A percentile compares a stretch with the other conserved stretches of the same genome.
phyloP scores from a whole-genome alignment of 2,329 filamentous ascomycete genomes.

The Calonectria hawksworthii region DNA sequence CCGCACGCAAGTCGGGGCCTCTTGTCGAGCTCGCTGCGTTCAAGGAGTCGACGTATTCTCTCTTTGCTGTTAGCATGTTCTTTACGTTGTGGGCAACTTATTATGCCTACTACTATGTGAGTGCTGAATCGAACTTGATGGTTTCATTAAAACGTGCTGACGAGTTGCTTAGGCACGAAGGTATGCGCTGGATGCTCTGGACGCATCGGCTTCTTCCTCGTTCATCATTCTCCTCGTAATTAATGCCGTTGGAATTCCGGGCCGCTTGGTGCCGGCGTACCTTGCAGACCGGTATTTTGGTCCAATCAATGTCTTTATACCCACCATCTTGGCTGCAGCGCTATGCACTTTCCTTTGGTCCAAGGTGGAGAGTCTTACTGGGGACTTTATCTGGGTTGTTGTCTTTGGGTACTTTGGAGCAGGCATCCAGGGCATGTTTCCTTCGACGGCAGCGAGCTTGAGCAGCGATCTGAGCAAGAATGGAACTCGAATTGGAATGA shows the following conservation, averaged over 20 bases:
- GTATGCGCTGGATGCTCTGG: constrained; percentile 57
- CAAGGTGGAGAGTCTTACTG: constrained; percentile 55
- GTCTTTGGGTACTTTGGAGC: constrained; percentile 76
- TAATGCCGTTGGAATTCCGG: constrained; percentile 70
- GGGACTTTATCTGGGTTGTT: constrained; percentile 69
- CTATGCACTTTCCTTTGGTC: constrained; percentile 67
- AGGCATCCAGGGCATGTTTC: constrained; percentile 76
- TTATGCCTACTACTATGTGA: constrained; percentile 63
- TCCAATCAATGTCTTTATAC: constrained; percentile 68
- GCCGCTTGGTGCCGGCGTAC: constrained; percentile 67
- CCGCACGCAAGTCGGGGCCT: constrained; percentile 63
- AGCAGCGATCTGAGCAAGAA: constrained; percentile 67
- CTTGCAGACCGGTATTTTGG: constrained; percentile 69
- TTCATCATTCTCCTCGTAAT: constrained; percentile 72
- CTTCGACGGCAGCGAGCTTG: constrained; percentile 62
- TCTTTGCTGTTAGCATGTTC: constrained; percentile 53
- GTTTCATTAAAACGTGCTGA: not conserved
- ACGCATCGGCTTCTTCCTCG: constrained; percentile 63
- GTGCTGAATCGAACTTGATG: constrained; percentile 19
- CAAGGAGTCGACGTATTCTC: constrained; percentile 59
- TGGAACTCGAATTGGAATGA: constrained; percentile 72
- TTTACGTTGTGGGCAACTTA: constrained; percentile 64
- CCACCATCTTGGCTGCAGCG: constrained; percentile 61
- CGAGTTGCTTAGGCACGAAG: constrained; percentile 51
- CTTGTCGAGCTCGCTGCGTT: constrained; percentile 66